Base-by-base conservation (phyloP, 768 basidiomycete genomes). In the Boletus rubropictus region DNA sequence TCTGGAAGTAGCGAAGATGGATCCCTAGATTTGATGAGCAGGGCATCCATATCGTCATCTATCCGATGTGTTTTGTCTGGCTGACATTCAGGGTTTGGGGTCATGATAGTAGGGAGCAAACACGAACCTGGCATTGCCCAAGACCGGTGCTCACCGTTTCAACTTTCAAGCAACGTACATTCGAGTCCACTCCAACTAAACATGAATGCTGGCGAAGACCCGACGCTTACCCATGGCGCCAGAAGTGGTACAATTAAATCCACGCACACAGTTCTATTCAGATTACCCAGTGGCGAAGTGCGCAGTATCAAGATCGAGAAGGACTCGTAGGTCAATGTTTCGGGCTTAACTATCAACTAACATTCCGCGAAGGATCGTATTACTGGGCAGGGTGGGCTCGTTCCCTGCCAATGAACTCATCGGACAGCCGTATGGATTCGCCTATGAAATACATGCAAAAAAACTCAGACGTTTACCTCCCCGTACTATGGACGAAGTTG, bases 311-410 rank as follows among this genome's bases (percentile, higher is more conserved):
- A 87, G 65, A 67, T 89, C 29, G 82, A 87, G 49, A 73, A 75
- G 61, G 77, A 86, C 64, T 70, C 77, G 91, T 92, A 63, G 65
- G 86, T 67, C 36, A 9, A 42, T 25, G 17, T 39, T 28, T 42
- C 7, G 7, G 2, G 12, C 28, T 21, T n/a, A 7, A 46, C 39
- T 29, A 27, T 18, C 39, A 18, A 42, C 34, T 38, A 31, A 51
- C 43, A 37, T 47, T 27, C 24, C 37, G 32, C 55, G 2, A 59
- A 94, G 92, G 39, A 79, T 72, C 14, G 65, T 92, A 38, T 77
- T 79, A 28, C 70, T 96, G 17, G 93, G 93, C 51, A 89, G 89
- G 67, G 83, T 87, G 50, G 96, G 95, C 10, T 78, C 82, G 4
- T 97, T 99, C 67, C 67, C 77, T 49, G 76, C 83, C 15, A 80